These are phyloP conservation scores for Suillus hirtellus DNA, from an alignment of 768 basidiomycete genomes.

Conservation along the genomic window DNA sequence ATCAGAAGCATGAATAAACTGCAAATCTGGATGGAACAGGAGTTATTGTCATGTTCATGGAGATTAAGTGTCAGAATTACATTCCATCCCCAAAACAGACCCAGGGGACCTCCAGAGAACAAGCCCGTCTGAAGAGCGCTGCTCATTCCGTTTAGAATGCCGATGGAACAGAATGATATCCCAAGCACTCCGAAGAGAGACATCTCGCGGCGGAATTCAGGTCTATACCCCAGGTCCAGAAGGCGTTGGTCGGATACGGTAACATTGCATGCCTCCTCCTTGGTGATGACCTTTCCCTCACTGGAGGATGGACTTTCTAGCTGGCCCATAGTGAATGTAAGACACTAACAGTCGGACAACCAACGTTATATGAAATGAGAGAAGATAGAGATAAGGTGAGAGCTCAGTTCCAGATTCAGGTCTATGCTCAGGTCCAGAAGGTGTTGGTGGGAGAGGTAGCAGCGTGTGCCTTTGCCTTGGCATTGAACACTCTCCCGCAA, in stretches of 20 bases:
- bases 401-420: constrained; percentile 53
- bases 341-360: not conserved
- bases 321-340: not conserved
- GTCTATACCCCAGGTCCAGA: constrained; percentile 53
- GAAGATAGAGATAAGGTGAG: constrained; percentile 3
- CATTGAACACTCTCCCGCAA: not conserved
- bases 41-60: not conserved
- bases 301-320: constrained; percentile 9
- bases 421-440: constrained; percentile 53
- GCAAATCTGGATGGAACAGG: constrained; percentile 40
- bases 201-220: constrained; percentile 60
- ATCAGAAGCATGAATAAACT: constrained; percentile 61
- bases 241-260: constrained; percentile 41
- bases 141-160: constrained; percentile 61
- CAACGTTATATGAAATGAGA: not conserved
- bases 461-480: constrained; percentile 12
- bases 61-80: constrained; percentile 30
- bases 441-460: constrained; percentile 37
- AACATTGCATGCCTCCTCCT: constrained; percentile 15
- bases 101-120: constrained; percentile 58
- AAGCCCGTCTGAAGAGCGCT: constrained; percentile 60
- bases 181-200: constrained; percentile 59
- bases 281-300: constrained; percentile 18
- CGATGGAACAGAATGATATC: constrained; percentile 61
- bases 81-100: constrained; percentile 66